Evolutionary conservation across 805 yeast species (phyloP).

Genomic region (Lachancea meyersii): DNA sequence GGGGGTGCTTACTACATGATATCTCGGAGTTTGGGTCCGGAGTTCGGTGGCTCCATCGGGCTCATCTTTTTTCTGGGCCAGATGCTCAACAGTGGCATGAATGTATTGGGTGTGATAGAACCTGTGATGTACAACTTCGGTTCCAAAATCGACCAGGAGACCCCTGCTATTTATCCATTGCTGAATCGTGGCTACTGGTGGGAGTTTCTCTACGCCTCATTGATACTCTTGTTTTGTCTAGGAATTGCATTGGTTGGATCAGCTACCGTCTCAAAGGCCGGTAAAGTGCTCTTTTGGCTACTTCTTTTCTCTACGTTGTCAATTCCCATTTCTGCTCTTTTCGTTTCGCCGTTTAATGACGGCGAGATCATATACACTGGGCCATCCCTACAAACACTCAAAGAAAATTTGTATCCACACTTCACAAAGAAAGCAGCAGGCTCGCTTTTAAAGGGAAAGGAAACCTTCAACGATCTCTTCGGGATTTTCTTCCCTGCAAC

Average conservation of each 20-base stretch:
- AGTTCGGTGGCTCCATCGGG: constrained; percentile 97
- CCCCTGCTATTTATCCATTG: constrained; percentile 37
- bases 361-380: constrained; percentile 60
- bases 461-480: constrained; percentile 78
- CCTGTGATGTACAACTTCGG: constrained; percentile 83
- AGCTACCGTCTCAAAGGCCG: constrained; percentile 72
- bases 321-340: constrained; percentile 69
- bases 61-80: constrained; percentile 92
- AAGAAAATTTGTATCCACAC: constrained; percentile 64
- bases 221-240: constrained; percentile 64
- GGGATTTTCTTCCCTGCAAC: constrained; percentile 98
- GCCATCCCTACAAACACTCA: constrained; percentile 58
- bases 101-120: constrained; percentile 92
- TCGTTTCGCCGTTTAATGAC: constrained; percentile 58
- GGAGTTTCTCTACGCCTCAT: constrained; percentile 65
- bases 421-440: constrained; percentile 94
- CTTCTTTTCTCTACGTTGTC: constrained; percentile 68
- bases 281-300: constrained; percentile 62
- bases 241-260: constrained; percentile 77
- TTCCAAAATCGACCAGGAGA: constrained; percentile 41
- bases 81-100: constrained; percentile 82
- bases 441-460: constrained; percentile 53
- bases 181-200: constrained; percentile 69
- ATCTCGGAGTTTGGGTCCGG: constrained; percentile 91
- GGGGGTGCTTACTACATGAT: constrained; percentile 99